A percentile compares a stretch with the other conserved stretches of the same genome.
Evolutionary conservation across 2,329 filamentous ascomycete genomes (phyloP).

Genomic region (Microdochium bolleyi): DNA sequence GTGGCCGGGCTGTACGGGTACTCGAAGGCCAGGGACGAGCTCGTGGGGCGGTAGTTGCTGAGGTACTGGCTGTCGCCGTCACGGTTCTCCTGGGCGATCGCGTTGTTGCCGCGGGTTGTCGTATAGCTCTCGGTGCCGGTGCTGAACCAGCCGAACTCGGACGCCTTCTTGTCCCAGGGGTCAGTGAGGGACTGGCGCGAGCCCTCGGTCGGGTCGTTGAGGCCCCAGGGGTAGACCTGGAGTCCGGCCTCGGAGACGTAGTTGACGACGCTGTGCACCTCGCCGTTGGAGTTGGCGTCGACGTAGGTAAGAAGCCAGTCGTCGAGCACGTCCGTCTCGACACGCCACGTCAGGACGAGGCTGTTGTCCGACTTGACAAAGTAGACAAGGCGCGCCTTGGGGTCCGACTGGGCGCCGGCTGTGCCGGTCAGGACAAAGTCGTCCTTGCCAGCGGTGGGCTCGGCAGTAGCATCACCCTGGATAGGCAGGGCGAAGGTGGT

Average conservation of each 20-base stretch:
- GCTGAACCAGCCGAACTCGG: constrained; percentile 44
- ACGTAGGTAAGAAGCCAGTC: constrained; percentile 55
- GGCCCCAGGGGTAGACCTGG: constrained; percentile 46
- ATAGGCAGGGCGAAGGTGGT: constrained; percentile 30
- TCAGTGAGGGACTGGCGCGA: constrained; percentile 32
- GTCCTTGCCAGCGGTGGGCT: constrained; percentile 25
- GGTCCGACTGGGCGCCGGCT: constrained; percentile 39
- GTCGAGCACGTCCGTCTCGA: constrained; percentile 47
- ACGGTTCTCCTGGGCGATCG: constrained; percentile 44
- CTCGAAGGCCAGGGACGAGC: constrained; percentile 32
- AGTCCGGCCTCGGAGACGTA: constrained; percentile 48
- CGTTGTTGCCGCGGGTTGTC: constrained; percentile 52
- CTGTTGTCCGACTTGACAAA: constrained; percentile 36
- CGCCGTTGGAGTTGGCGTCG: constrained; percentile 35
- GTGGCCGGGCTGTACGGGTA: constrained; percentile 30
- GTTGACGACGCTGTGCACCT: constrained; percentile 46
- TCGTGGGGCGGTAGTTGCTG: constrained; percentile 42
- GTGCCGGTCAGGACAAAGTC: constrained; percentile 37
- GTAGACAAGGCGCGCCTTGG: constrained; percentile 48
- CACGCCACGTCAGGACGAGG: constrained; percentile 45
- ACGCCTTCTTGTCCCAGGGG: constrained; percentile 37
- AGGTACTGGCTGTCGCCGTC: constrained; percentile 32
- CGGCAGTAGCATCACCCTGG: constrained; percentile 26
- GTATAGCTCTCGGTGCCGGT: constrained; percentile 39
- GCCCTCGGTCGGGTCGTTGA: constrained; percentile 45